Evolutionary conservation across 1,139 yeast genomes (phyloP).

Genomic region (Suhomyces ambrosiae): DNA sequence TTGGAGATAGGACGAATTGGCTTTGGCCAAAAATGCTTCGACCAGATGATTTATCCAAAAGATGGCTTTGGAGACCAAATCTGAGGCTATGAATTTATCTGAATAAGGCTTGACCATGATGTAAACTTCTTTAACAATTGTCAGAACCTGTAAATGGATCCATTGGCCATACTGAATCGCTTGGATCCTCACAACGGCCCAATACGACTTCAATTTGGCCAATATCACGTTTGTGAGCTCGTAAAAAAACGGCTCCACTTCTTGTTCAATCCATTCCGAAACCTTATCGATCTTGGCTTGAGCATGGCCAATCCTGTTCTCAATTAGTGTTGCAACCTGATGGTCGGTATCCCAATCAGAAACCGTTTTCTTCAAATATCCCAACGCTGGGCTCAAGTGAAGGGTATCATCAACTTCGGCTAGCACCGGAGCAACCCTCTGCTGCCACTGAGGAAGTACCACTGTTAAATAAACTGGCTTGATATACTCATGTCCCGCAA

Average conservation of each 20-base stretch:
- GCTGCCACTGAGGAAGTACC: slow-evolving; percentile 6
- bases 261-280: slow-evolving; percentile 1
- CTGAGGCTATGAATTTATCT: neutral
- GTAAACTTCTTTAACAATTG: neutral
- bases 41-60: slow-evolving; percentile 5
- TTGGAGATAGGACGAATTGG: slow-evolving; percentile 15
- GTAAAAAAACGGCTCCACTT: slow-evolving; percentile 1
- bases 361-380: neutral
- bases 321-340: slow-evolving; percentile 4
- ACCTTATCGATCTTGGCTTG: slow-evolving; percentile 1
- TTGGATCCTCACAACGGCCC: neutral
- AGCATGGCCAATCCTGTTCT: slow-evolving; percentile 1
- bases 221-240: too few species aligned
- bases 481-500: slow-evolving; percentile 9
- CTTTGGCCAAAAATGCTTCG: slow-evolving; percentile 10
- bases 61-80: neutral
- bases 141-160: neutral
- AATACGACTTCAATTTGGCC: too few species aligned
- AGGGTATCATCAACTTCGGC: slow-evolving; percentile 5
- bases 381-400: neutral
- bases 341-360: slow-evolving; percentile 9
- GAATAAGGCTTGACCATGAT: slow-evolving; percentile 1
- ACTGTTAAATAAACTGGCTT: slow-evolving; percentile 9
- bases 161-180: neutral
- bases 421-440: slow-evolving; percentile 12